Percentiles rank a stretch among this genome's conserved stretches.
Evolutionary conservation across 331 rosid genomes (phyloP).

Genomic region (Pyrus hybrid): DNA sequence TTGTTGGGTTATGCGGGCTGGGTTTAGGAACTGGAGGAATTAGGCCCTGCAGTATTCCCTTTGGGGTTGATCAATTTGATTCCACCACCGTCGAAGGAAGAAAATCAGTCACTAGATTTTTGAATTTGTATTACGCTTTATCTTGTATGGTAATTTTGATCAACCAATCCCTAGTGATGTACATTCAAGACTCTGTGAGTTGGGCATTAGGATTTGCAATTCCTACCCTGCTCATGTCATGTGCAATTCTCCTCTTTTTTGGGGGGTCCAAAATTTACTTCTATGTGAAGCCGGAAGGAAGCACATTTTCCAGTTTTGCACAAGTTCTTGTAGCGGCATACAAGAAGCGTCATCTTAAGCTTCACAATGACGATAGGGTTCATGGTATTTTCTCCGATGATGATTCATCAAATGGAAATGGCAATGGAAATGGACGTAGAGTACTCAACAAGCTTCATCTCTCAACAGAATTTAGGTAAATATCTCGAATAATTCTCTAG

Average conservation of each 20-base stretch:
- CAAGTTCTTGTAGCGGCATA: constrained; percentile 42
- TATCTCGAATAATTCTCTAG: too few relatives aligned
- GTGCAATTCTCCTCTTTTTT: constrained; percentile 21
- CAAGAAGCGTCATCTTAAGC: constrained; percentile 29
- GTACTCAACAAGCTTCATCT: constrained; percentile 37
- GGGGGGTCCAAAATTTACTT: constrained; percentile 29
- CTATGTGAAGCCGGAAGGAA: constrained; percentile 34
- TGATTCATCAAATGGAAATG: constrained; percentile 20
- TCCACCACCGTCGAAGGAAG: constrained; percentile 45
- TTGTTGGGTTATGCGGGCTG: constrained; percentile 33
- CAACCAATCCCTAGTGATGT: constrained; percentile 30
- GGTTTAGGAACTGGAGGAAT: constrained; percentile 54
- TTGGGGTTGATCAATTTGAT: constrained; percentile 62
- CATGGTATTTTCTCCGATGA: constrained; percentile 21
- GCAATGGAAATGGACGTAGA: neutral
- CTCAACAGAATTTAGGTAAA: constrained; percentile 43
- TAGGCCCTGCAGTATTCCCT: constrained; percentile 69
- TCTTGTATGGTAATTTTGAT: constrained; percentile 23
- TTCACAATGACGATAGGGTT: constrained; percentile 7
- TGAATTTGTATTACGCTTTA: constrained; percentile 29
- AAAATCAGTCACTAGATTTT: constrained; percentile 32
- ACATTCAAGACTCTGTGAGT: constrained; percentile 47
- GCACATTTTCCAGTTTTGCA: constrained; percentile 28
- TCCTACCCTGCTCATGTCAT: constrained; percentile 19
- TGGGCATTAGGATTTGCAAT: constrained; percentile 55